These are phyloP conservation scores for Dactylellina parvicollis DNA, from an alignment of 2,329 filamentous ascomycete species.

Conservation along the genomic window DNA sequence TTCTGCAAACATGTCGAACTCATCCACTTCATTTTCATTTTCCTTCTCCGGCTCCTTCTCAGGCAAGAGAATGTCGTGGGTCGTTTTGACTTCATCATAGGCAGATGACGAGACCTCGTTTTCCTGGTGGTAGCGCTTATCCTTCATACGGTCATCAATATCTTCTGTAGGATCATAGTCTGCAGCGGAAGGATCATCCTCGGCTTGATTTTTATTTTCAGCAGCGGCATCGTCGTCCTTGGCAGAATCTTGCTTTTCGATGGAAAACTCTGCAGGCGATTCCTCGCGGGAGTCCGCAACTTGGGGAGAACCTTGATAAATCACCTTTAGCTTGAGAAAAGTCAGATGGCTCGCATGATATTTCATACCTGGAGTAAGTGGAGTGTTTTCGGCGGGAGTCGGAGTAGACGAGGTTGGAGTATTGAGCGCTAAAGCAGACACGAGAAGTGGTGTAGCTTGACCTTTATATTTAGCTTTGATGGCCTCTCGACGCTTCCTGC, in stretches of 20 bases:
- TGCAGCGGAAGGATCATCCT: conserved; percentile 85
- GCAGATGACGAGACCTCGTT: conserved; percentile 67
- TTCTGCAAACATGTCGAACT: conserved; percentile 89
- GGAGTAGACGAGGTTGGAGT: conserved; percentile 67
- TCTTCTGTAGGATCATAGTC: conserved; percentile 91
- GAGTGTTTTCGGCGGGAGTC: conserved; percentile 62
- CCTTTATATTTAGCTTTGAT: conserved; percentile 82
- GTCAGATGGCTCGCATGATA: not conserved
- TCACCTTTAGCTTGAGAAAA: conserved; percentile 5
- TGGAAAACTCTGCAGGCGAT: conserved; percentile 71
- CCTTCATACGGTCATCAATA: conserved; percentile 80
- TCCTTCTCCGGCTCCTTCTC: conserved; percentile 62
- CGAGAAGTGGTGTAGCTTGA: conserved; percentile 76
- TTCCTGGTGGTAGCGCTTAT: conserved; percentile 72
- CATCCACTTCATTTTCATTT: conserved; percentile 72
- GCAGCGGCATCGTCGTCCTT: conserved; percentile 57
- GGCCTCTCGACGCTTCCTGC: conserved; percentile 83
- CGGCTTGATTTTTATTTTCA: conserved; percentile 63
- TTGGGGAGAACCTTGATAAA: conserved; percentile 42
- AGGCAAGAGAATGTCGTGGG: conserved; percentile 59
- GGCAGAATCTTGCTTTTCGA: conserved; percentile 68
- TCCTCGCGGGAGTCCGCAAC: conserved; percentile 63
- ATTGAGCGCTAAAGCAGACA: conserved; percentile 74
- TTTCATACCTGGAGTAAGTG: conserved; percentile 44
- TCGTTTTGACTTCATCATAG: conserved; percentile 70